These are phyloP conservation scores for Planoprotostelium fungivorum DNA, from an alignment of 78 protist species.

Conservation along the genomic window DNA sequence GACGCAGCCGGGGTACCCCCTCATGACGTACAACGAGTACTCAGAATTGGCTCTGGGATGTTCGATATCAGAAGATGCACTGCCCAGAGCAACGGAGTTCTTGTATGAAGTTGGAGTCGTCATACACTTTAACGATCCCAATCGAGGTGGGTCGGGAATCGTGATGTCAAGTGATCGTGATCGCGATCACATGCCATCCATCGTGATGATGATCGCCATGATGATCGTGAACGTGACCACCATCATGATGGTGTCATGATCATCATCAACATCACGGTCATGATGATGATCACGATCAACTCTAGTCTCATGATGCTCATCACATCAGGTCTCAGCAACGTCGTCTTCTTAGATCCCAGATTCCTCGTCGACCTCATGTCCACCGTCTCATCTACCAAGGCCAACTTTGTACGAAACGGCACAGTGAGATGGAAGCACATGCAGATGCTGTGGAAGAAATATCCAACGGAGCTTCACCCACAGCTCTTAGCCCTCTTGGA, in stretches of 20 bases:
- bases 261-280: too few species aligned
- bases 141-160: neutral
- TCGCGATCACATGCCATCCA: too few species aligned
- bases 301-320: too few species aligned
- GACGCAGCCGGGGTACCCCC: slow-evolving; percentile 36
- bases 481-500: slow-evolving; percentile 40
- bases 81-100: slow-evolving; percentile 55
- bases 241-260: too few species aligned
- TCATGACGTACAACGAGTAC: slow-evolving; percentile 61
- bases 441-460: slow-evolving; percentile 56
- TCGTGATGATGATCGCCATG: neutral
- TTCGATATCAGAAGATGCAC: slow-evolving; percentile 36
- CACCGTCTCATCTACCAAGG: slow-evolving; percentile 41
- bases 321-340: neutral
- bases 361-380: slow-evolving; percentile 49
- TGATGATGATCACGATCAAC: too few species aligned
- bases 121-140: slow-evolving; percentile 47
- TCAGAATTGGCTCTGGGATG: slow-evolving; percentile 30
- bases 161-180: too few species aligned
- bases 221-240: too few species aligned
- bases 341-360: slow-evolving; percentile 23
- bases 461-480: slow-evolving; percentile 53
- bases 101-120: slow-evolving; percentile 45
- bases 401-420: slow-evolving; percentile 45
- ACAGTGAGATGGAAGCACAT: slow-evolving; percentile 30